phyloP scores from a whole-genome alignment of 768 basidiomycete species.

The Leccinum obscurum region DNA sequence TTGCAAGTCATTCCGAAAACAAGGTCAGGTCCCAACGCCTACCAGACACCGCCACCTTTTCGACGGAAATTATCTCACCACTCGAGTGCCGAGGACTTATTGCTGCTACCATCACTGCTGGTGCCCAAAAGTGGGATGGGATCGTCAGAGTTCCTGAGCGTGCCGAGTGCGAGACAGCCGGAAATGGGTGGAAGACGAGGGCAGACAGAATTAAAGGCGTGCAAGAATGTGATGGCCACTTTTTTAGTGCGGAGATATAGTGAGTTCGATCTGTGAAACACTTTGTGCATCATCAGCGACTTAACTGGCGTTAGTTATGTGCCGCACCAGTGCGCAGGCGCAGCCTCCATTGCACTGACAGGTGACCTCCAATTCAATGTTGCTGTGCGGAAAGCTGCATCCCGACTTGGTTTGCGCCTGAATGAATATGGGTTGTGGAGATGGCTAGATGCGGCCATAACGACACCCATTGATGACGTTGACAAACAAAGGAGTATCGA shows the following conservation, averaged over 20 bases:
- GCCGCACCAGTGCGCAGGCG: slow-evolving; percentile 37
- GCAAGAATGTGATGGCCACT: slow-evolving; percentile 35
- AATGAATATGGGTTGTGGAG: slow-evolving; percentile 68
- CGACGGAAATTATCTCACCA: slow-evolving; percentile 40
- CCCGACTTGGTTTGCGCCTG: slow-evolving; percentile 46
- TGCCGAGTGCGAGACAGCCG: slow-evolving; percentile 9
- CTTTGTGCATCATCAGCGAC: background rate
- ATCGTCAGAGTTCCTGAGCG: slow-evolving; percentile 48
- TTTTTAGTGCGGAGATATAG: slow-evolving; percentile 38
- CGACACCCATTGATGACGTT: background rate
- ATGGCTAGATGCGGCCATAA: slow-evolving; percentile 36
- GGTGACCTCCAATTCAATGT: slow-evolving; percentile 53
- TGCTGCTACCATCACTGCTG: slow-evolving; percentile 35
- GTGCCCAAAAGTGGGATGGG: slow-evolving; percentile 49
- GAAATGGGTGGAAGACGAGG: slow-evolving; percentile 30
- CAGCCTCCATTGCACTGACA: slow-evolving; percentile 54
- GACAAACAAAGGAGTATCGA: slow-evolving; percentile 9
- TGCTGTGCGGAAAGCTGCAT: slow-evolving; percentile 44
- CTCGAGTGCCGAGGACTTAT: slow-evolving; percentile 49
- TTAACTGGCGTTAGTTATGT: slow-evolving; percentile 16
- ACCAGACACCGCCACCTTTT: slow-evolving; percentile 27
- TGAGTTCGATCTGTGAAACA: slow-evolving; percentile 5
- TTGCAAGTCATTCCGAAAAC: slow-evolving; percentile 12
- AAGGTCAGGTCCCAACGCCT: slow-evolving; percentile 10
- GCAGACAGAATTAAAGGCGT: slow-evolving; percentile 28